phyloP scores from a whole-genome alignment of 805 yeast genomes.

The Barnettozyma wickerhamii region DNA sequence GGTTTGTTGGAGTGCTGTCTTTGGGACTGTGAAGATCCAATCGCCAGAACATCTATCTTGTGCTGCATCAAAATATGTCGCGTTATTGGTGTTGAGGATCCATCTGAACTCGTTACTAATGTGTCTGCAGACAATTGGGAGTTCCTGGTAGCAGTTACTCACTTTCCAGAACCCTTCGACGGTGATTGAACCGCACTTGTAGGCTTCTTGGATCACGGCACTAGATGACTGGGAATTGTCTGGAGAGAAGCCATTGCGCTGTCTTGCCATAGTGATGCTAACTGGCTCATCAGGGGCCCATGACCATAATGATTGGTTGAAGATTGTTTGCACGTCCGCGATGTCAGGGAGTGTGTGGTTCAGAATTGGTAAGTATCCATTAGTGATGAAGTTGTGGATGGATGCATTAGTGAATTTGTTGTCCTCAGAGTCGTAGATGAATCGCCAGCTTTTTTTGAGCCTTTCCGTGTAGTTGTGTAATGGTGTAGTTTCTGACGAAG shows the following conservation, averaged over 20 bases:
- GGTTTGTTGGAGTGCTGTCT: conserved; percentile 42
- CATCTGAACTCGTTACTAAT: conserved; percentile 37
- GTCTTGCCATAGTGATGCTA: neutral
- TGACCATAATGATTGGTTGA: conserved; percentile 56
- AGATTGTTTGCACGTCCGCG: conserved; percentile 27
- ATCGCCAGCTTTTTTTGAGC: conserved; percentile 32
- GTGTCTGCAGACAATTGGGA: conserved; percentile 51
- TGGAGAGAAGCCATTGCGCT: neutral
- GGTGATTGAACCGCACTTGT: conserved; percentile 40
- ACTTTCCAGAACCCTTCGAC: conserved; percentile 53
- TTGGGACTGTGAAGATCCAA: conserved; percentile 43
- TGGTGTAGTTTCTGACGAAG: neutral
- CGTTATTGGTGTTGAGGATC: conserved; percentile 31
- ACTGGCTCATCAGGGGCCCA: conserved; percentile 64
- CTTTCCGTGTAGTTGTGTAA: neutral
- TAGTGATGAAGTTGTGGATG: conserved; percentile 35
- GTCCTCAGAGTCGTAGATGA: conserved; percentile 35
- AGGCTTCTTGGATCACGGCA: conserved; percentile 26
- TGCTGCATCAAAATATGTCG: conserved; percentile 40
- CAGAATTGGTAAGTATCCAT: conserved; percentile 69
- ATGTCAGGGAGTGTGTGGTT: conserved; percentile 30
- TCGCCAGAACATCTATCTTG: conserved; percentile 24
- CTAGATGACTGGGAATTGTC: neutral
- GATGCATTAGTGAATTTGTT: conserved; percentile 39
- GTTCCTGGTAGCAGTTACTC: conserved; percentile 57